Evolutionary conservation across 257 asterid genomes (phyloP), one percentile per base, ranked within the genome.

Genomic region (Prunella vulgaris): DNA sequence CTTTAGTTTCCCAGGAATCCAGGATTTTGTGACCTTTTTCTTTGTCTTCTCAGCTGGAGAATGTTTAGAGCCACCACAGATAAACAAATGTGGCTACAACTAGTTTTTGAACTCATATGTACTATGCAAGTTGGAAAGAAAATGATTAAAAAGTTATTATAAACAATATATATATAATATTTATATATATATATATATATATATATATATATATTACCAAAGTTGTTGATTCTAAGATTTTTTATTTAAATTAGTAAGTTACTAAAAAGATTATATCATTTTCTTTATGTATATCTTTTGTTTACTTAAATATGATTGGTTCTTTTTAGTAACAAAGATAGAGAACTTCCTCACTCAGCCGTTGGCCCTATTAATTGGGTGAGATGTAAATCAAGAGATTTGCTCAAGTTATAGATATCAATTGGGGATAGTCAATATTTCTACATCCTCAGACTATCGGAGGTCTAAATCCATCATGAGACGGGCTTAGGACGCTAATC

Each of bases 401-500:
- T n/a, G n/a, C n/a, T n/a, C n/a, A n/a, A n/a, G n/a, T n/a, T n/a
- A n/a, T n/a, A n/a, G n/a, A n/a, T n/a, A n/a, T n/a, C n/a, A n/a
- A n/a, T n/a, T n/a, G n/a, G n/a, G n/a, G n/a, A n/a, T n/a, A n/a
- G n/a, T n/a, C 77, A 79, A 0, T 46, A 66, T 63, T 69, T 77
- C 6, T 80, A 28, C 68, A 57, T 66, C 22, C 67, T 80, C 6
- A 79, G 77, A 1, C 22, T 76, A 3, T 27, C 25, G 25, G 0
- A 40, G 70, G 24, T 74, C 74, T 0, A 80, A 75, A 12, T 74
- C 80, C 48, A 42, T 60, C 25, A 49, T 71, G 70, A 51, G 77
- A 15, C 75, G 83, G 83, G 77, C 76, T 8, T 79, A 81, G 77
- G 74, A 73, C 7, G 79, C 77, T 30, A 76, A 80, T 33, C 77